A percentile compares a stretch with the other conserved stretches of the same genome.
phyloP scores from a whole-genome alignment of 78 protist species.

The Dictyostelium purpureum region DNA sequence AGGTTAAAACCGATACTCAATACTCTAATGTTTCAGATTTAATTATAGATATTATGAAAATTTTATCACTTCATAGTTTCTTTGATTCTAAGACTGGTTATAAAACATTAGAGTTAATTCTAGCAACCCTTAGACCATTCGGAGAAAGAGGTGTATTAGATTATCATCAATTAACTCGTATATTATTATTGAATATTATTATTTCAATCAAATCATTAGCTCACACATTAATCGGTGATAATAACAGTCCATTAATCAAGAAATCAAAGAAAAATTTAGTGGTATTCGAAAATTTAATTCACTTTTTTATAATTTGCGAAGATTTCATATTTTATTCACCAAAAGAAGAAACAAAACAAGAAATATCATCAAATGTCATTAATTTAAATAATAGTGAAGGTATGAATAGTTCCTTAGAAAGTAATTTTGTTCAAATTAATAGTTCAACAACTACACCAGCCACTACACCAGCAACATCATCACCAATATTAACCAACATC shows the following conservation, averaged over 20 bases:
- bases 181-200: conserved; percentile 26
- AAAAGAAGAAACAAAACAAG: neutral
- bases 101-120: conserved; percentile 39
- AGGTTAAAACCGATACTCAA: conserved; percentile 30
- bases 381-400: too few species aligned
- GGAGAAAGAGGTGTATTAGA: conserved; percentile 53
- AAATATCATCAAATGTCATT: neutral
- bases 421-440: too few species aligned
- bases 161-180: conserved; percentile 24
- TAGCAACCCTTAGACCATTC: conserved; percentile 43
- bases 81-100: conserved; percentile 21
- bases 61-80: conserved; percentile 27
- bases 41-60: conserved; percentile 60
- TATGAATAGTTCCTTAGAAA: too few species aligned
- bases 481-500: neutral
- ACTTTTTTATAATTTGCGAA: conserved; percentile 23
- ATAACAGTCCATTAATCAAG: conserved; percentile 5
- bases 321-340: conserved; percentile 64
- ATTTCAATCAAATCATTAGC: conserved; percentile 17
- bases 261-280: neutral
- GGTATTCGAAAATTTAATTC: conserved; percentile 25
- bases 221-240: neutral
- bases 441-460: neutral
- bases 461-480: neutral
- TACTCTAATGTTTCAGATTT: conserved; percentile 54